Base-by-base conservation (phyloP, 169 alveolate species). In the Eimeria brunetti region DNA sequence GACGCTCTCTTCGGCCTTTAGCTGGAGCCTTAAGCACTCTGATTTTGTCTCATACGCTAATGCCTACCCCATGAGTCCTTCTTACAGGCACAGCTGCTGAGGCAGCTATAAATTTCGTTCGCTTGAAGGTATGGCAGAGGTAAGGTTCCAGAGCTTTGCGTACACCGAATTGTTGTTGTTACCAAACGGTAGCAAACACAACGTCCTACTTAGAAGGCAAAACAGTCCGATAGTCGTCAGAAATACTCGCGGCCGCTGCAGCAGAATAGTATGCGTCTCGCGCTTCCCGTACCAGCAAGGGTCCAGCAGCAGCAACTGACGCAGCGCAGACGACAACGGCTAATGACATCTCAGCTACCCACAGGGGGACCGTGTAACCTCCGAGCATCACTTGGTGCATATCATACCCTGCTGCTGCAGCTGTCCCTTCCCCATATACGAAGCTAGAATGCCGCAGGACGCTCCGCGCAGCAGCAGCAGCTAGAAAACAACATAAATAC, bases 261-360 rank as follows among this genome's bases (percentile, higher is more conserved):
- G n/a, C 88, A 4, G 56, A 56, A 36, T 36, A 16, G 90, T 56
- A 83, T 1, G 76, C 90, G 16, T n/a, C 90, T 30, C 90, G 75
- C 76, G 46, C 76, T 33, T 33, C 30, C n/a, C n/a, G 53, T 30
- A 83, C 1, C 56, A 83, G 76, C 90, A 83, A 36, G 56, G 90
- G 90, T 60, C 90, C 90, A 22, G 30, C 90, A 56, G 73, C 75
- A 58, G 38, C 75, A 56, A 36, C 30, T 12, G 90, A 51, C 51
- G 90, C 90, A 58, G 46, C 90, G 56, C 90, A 83, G 24, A 20
- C 75, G 16, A 51, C 24, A 20, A 83, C 1, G 33, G 73, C 90
- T 38, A 83, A 58, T 30, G 58, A 30, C 27, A 83, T 83, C 76
- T 83, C 90, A 30, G 90, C 90, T 22, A 36, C 76, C 90, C 90